These are phyloP conservation scores for Roridomyces roridus DNA, from an alignment of 768 basidiomycete species.

Conservation along the genomic window DNA sequence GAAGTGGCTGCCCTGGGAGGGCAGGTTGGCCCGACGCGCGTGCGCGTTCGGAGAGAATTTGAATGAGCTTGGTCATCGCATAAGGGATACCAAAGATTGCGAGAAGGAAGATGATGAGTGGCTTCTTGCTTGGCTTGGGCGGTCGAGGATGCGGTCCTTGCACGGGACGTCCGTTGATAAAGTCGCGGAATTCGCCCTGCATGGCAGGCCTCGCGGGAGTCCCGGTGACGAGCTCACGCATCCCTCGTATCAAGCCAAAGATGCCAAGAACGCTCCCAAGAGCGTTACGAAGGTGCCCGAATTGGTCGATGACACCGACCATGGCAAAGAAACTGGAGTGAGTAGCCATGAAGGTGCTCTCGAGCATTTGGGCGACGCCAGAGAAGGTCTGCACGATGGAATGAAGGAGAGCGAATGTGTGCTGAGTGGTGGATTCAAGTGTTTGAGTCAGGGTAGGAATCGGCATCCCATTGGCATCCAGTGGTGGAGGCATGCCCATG, in stretches of 20 bases:
- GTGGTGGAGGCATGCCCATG: constrained; percentile 44
- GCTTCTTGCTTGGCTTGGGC: constrained; percentile 84
- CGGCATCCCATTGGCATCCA: constrained; percentile 58
- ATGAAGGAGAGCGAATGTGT: constrained; percentile 92
- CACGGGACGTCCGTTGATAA: constrained; percentile 69
- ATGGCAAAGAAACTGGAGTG: constrained; percentile 96
- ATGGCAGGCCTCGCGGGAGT: constrained; percentile 39
- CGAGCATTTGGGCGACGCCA: constrained; percentile 96
- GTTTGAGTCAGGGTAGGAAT: constrained; percentile 81
- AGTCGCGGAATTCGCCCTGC: constrained; percentile 76
- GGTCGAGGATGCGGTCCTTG: constrained; percentile 45
- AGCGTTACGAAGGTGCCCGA: constrained; percentile 89
- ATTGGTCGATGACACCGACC: constrained; percentile 96
- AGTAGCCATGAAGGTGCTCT: constrained; percentile 96
- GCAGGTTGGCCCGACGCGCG: constrained; percentile 47
- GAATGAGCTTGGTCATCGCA: constrained; percentile 90
- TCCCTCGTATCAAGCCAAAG: constrained; percentile 89
- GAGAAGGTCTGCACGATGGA: constrained; percentile 95
- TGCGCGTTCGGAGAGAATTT: constrained; percentile 71
- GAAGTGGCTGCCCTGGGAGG: constrained; percentile 48
- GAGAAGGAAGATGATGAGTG: constrained; percentile 90
- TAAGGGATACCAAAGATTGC: constrained; percentile 94
- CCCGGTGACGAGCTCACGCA: constrained; percentile 67
- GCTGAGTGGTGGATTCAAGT: constrained; percentile 87
- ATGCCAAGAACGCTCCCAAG: constrained; percentile 92